phyloP scores from a whole-genome alignment of 768 basidiomycete species.

The Nidularia sp. region DNA sequence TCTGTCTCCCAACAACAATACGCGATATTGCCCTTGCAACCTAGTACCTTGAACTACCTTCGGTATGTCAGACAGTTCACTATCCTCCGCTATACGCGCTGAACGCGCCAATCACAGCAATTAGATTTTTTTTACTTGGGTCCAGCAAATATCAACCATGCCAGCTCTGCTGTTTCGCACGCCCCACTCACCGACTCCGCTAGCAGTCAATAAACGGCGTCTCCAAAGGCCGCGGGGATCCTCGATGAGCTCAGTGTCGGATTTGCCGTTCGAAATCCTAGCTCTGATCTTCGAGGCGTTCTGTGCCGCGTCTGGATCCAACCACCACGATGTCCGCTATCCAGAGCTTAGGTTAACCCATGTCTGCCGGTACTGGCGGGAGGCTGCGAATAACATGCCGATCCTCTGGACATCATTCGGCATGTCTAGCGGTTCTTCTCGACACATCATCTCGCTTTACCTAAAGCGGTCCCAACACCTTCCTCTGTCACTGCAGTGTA shows the following conservation, averaged over 20 bases:
- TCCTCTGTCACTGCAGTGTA: slow-evolving; percentile 13
- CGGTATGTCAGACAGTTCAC: too few relatives aligned
- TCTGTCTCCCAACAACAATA: too few relatives aligned
- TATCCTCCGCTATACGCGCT: too few relatives aligned
- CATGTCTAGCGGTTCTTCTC: slow-evolving; percentile 7
- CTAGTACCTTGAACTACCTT: too few relatives aligned
- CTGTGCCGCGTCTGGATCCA: slow-evolving; percentile 1
- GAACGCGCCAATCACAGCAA: too few relatives aligned
- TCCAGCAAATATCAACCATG: too few relatives aligned
- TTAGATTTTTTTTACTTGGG: too few relatives aligned
- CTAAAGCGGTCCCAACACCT: slow-evolving; percentile 12
- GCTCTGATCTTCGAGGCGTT: slow-evolving; percentile 14
- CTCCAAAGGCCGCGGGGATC: not conserved
- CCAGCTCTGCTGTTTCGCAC: too few relatives aligned
- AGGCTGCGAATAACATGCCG: slow-evolving; percentile 7
- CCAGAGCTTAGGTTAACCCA: slow-evolving; percentile 11
- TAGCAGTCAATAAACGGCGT: too few relatives aligned
- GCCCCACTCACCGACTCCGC: too few relatives aligned
- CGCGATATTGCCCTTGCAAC: too few relatives aligned
- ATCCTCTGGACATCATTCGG: slow-evolving; percentile 11
- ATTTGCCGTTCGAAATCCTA: slow-evolving; percentile 13
- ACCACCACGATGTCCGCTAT: not conserved
- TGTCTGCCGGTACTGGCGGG: slow-evolving; percentile 15
- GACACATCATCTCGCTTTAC: slow-evolving; percentile 10
- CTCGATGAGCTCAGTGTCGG: slow-evolving; percentile 3